Base-by-base conservation (phyloP, 345 rosid genomes). In the Lagerstroemia speciosa region DNA sequence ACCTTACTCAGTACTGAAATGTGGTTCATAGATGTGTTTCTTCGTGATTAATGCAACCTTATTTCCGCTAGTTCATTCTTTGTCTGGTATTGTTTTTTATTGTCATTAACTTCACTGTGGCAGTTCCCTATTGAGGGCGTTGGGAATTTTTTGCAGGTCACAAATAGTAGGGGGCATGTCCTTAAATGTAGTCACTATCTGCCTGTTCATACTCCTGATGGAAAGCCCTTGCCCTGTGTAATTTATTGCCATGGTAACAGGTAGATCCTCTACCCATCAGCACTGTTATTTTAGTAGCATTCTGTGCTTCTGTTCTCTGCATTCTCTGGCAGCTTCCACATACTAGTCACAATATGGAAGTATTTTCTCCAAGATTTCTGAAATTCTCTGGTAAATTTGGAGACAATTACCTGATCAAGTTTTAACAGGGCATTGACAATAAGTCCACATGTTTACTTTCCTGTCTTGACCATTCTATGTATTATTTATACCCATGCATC, bases 231-330 rank as follows among this genome's bases (percentile, higher is more conserved):
- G 62, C 80, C 84, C 11, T 81, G 80, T 52, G 80, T 78, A n/a
- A 78, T 81, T 68, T 81, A 76, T 31, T 78, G 78, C 71, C 85
- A 81, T 60, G 82, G 85, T 55, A 81, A 81, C 77, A 78, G 85
- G 78, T 71, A 31, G 53, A 32, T n/a, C 29, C 27, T 36, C 32
- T 19, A 3, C 43, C 32, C 36, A 60, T 36, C n/a, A 27, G 52
- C 31, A 20, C 52, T 24, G 45, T 30, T n/a, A 65, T n/a, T 37
- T 5, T 3, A 65, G 32, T 31, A 37, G 45, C 43, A 16, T 33
- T 20, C 29, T 32, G 5, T 15, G 31, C 17, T 15, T 38, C 9
- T n/a, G 2, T 31, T 34, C 10, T 48, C 55, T 19, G 46, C 0
- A 41, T 19, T 19, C 24, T 6, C n/a, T 48, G 20, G n/a, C n/a